Percentiles rank a stretch among this genome's conserved stretches.
Conservation (phyloP, 2,329 filamentous ascomycete genomes). For the Sporothrix pallida region DNA sequence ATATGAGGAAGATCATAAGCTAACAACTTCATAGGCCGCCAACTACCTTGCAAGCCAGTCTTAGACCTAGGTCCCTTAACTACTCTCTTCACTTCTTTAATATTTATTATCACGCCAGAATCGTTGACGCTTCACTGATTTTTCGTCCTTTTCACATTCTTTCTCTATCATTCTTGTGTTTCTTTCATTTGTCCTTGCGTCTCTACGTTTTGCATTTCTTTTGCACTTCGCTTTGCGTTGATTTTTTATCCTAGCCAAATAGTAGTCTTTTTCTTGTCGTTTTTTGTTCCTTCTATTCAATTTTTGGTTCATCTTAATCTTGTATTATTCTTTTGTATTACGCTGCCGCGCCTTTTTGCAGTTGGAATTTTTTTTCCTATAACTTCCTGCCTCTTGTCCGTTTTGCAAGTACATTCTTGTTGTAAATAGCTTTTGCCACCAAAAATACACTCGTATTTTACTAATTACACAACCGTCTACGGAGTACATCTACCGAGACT, state of each 20-base stretch:
- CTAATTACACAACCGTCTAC: too few species aligned
- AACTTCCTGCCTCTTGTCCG: not conserved
- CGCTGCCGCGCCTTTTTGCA: not conserved
- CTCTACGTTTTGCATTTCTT: not conserved
- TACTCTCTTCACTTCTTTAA: not conserved
- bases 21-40: constrained; percentile 24
- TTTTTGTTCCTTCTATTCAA: not conserved
- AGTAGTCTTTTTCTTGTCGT: not conserved
- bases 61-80: constrained; percentile 11
- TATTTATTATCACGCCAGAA: not conserved
- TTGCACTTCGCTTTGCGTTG: not conserved
- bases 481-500: too few species aligned
- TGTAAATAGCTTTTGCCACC: constrained; percentile 6
- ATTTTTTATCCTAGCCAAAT: constrained; percentile 22
- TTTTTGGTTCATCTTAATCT: not conserved
- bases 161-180: constrained; percentile 10
- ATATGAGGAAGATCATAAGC: not conserved
- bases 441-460: not conserved
- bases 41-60: constrained; percentile 30
- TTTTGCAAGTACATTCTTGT: not conserved
- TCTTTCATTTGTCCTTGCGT: not conserved
- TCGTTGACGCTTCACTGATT: not conserved
- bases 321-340: constrained; percentile 23
- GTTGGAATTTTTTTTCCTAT: not conserved
- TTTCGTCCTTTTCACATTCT: not conserved